phyloP scores from a whole-genome alignment of 2,329 filamentous ascomycete genomes.

The Calycina marina region DNA sequence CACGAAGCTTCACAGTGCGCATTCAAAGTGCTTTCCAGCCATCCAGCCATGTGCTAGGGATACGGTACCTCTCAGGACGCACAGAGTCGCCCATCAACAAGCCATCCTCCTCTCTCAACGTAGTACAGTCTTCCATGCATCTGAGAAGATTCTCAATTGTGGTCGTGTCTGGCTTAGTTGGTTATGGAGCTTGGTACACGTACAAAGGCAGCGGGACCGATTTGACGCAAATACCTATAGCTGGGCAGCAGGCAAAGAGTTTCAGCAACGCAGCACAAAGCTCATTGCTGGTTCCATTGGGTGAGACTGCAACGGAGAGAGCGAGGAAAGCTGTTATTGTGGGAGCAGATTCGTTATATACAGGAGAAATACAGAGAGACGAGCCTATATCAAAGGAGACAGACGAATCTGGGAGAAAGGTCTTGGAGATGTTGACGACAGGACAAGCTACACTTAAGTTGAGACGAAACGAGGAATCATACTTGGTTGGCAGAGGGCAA shows the following conservation, averaged over 20 bases:
- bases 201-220: slow-evolving; percentile 31
- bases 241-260: neutral
- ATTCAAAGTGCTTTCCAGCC: slow-evolving; percentile 27
- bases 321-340: slow-evolving; percentile 68
- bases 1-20: slow-evolving; percentile 42
- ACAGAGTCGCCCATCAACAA: slow-evolving; percentile 8
- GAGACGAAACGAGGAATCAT: slow-evolving; percentile 81
- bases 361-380: slow-evolving; percentile 71
- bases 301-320: slow-evolving; percentile 23
- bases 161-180: slow-evolving; percentile 51
- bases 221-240: neutral
- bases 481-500: slow-evolving; percentile 72
- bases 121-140: slow-evolving; percentile 48
- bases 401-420: slow-evolving; percentile 68
- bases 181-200: slow-evolving; percentile 64
- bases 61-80: slow-evolving; percentile 29
- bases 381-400: slow-evolving; percentile 79
- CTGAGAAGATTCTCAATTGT: slow-evolving; percentile 52
- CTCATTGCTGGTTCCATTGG: slow-evolving; percentile 9
- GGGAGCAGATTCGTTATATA: slow-evolving; percentile 80
- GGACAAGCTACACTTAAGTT: slow-evolving; percentile 88
- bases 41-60: slow-evolving; percentile 29
- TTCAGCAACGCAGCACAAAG: slow-evolving; percentile 18
- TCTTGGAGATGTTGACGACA: slow-evolving; percentile 91
- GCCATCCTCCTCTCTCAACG: slow-evolving; percentile 3